Conservation (phyloP, 352 stramenopile genomes). For the Phytopythium oedochilum region DNA sequence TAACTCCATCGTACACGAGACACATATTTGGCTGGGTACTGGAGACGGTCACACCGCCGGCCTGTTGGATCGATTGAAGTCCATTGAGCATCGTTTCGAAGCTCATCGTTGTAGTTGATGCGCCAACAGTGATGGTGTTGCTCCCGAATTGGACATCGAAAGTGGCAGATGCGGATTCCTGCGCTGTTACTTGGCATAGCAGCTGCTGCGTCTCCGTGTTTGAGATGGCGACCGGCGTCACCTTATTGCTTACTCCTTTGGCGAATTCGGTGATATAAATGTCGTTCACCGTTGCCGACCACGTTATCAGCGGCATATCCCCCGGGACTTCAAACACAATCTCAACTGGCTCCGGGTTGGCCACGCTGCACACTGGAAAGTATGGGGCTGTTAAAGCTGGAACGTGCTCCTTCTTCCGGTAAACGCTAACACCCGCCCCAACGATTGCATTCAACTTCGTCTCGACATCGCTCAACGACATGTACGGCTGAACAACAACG, state of each 20-base stretch:
- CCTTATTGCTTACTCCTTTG: slow-evolving; percentile 31
- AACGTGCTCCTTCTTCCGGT: slow-evolving; percentile 17
- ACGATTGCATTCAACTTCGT: slow-evolving; percentile 49
- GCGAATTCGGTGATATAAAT: slow-evolving; percentile 55
- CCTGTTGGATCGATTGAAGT: slow-evolving; percentile 25
- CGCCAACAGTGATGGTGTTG: slow-evolving; percentile 26
- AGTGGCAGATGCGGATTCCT: slow-evolving; percentile 17
- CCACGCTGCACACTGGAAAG: slow-evolving; percentile 55
- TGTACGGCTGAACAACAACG: slow-evolving; percentile 26
- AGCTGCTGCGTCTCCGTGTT: slow-evolving; percentile 63
- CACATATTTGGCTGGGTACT: slow-evolving; percentile 33
- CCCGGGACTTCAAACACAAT: slow-evolving; percentile 63
- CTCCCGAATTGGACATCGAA: slow-evolving; percentile 52
- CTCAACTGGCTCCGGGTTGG: slow-evolving; percentile 24
- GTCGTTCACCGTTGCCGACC: slow-evolving; percentile 52
- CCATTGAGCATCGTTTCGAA: slow-evolving; percentile 53
- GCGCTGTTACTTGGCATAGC: slow-evolving; percentile 37
- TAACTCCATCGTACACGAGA: slow-evolving; percentile 23
- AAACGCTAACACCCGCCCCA: slow-evolving; percentile 39
- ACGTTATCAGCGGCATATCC: slow-evolving; percentile 45
- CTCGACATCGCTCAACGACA: slow-evolving; percentile 47
- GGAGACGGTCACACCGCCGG: slow-evolving; percentile 48
- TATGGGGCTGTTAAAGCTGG: slow-evolving; percentile 22
- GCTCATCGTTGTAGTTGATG: slow-evolving; percentile 21
- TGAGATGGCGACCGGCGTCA: slow-evolving; percentile 33